phyloP scores from a whole-genome alignment of 1,139 yeast genomes.

The Yamadazyma friedrichii region DNA sequence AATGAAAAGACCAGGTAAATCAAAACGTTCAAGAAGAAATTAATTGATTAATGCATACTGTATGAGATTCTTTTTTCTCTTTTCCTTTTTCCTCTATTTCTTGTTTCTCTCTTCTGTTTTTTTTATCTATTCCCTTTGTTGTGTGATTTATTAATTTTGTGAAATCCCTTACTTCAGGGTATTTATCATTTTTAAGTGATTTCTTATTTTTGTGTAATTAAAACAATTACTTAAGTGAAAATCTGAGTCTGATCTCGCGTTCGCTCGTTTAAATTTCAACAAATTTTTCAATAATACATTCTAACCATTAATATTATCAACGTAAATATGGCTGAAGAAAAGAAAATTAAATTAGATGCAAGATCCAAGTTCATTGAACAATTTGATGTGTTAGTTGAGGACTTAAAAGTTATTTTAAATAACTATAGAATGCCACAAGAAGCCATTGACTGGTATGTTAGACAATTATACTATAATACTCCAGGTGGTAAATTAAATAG shows the following conservation, averaged over 20 bases:
- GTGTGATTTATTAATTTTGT: too few relatives aligned
- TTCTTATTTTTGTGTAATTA: too few relatives aligned
- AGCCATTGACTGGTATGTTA: constrained; percentile 84
- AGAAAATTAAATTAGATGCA: constrained; percentile 9
- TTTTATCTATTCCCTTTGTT: neutral
- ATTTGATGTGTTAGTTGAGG: constrained; percentile 78
- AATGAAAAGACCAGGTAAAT: constrained; percentile 78
- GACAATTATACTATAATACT: constrained; percentile 77
- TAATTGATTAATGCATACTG: constrained; percentile 3
- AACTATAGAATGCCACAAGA: constrained; percentile 82
- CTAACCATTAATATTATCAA: neutral
- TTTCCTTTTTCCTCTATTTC: neutral
- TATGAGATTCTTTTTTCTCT: neutral
- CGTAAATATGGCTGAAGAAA: neutral
- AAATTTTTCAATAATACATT: constrained; percentile 1
- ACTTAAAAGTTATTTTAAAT: constrained; percentile 60
- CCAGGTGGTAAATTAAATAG: constrained; percentile 97
- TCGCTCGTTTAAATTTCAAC: constrained; percentile 3
- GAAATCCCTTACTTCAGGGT: too few relatives aligned
- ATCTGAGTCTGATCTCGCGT: constrained; percentile 1
- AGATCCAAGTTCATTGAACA: constrained; percentile 60
- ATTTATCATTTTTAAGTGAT: too few relatives aligned
- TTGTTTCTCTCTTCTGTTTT: neutral
- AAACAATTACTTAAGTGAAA: too few relatives aligned
- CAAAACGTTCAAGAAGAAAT: constrained; percentile 46